A percentile compares a stretch with the other conserved stretches of the same genome.
These are phyloP conservation scores for Pseudopyricularia cyperi DNA, from an alignment of 2,329 filamentous ascomycete species.

Conservation along the genomic window DNA sequence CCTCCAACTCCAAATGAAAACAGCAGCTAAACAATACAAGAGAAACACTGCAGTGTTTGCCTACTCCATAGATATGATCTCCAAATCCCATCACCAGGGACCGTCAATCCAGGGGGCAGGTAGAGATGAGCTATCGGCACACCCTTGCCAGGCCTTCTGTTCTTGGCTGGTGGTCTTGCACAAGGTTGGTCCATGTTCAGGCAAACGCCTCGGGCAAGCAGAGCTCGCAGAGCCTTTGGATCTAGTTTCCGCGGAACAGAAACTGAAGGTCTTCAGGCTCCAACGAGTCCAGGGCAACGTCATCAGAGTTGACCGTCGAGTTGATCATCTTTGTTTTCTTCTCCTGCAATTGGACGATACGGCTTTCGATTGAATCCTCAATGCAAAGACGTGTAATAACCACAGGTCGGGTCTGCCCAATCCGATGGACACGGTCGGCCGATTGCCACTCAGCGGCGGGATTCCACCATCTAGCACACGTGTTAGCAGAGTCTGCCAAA, in stretches of 20 bases:
- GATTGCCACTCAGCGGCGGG: constrained; percentile 99
- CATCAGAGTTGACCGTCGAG: constrained; percentile 88
- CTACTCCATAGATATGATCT: background rate
- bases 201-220: background rate
- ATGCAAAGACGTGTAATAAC: constrained; percentile 91
- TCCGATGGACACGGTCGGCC: constrained; percentile 92
- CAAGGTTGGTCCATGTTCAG: background rate
- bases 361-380: constrained; percentile 90
- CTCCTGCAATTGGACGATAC: constrained; percentile 92
- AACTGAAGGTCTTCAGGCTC: constrained; percentile 92
- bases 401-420: constrained; percentile 87
- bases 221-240: background rate
- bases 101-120: background rate
- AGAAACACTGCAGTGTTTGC: background rate
- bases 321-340: constrained; percentile 99
- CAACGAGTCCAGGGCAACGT: constrained; percentile 80
- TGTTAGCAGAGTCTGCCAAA: constrained; percentile 9
- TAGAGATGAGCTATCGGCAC: background rate
- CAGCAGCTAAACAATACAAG: background rate
- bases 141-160: too few species aligned
- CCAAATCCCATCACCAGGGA: background rate
- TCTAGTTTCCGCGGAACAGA: constrained; percentile 62
- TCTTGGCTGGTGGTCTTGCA: too few species aligned
- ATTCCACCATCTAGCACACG: constrained; percentile 80
- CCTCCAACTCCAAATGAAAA: background rate